Evolutionary conservation across 345 rosid genomes (phyloP).

Genomic region (Trapa incisa): DNA sequence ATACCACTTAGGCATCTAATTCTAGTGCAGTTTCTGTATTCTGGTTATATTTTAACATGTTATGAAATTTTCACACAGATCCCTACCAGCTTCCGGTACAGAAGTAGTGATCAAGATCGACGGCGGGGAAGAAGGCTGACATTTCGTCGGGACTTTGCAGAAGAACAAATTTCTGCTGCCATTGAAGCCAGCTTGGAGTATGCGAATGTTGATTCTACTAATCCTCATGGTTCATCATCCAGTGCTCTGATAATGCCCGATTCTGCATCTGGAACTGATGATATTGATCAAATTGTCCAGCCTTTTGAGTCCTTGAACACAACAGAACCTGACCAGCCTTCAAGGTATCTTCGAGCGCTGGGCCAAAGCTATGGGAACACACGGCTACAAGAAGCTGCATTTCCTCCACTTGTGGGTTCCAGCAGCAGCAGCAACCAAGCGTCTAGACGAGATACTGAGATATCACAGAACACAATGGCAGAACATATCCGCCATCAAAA

Average conservation of each 20-base stretch:
- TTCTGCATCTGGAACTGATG: slow-evolving; percentile 22
- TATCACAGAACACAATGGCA: slow-evolving; percentile 51
- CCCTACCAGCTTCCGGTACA: slow-evolving; percentile 85
- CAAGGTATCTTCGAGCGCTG: slow-evolving; percentile 80
- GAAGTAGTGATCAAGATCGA: slow-evolving; percentile 45
- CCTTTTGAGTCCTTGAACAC: slow-evolving; percentile 42
- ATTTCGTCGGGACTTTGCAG: slow-evolving; percentile 58
- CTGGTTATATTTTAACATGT: not conserved
- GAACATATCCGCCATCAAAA: slow-evolving; percentile 44
- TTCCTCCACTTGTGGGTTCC: slow-evolving; percentile 64
- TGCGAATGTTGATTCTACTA: slow-evolving; percentile 19
- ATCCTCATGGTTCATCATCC: slow-evolving; percentile 30
- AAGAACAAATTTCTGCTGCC: slow-evolving; percentile 42
- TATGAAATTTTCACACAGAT: slow-evolving; percentile 29
- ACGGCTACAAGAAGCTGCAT: slow-evolving; percentile 61
- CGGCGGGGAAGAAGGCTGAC: slow-evolving; percentile 66
- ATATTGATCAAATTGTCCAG: slow-evolving; percentile 44
- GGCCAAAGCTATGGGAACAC: slow-evolving; percentile 44
- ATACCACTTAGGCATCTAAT: not conserved
- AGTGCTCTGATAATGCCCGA: slow-evolving; percentile 27
- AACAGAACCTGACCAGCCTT: slow-evolving; percentile 38
- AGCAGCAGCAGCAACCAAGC: slow-evolving; percentile 31
- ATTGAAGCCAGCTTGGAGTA: slow-evolving; percentile 49
- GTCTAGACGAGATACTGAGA: slow-evolving; percentile 34
- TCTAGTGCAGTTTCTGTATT: not conserved